Evolutionary conservation across 176 grass and related monocot genomes (phyloP).

Genomic region (Oryza glaberrima): DNA sequence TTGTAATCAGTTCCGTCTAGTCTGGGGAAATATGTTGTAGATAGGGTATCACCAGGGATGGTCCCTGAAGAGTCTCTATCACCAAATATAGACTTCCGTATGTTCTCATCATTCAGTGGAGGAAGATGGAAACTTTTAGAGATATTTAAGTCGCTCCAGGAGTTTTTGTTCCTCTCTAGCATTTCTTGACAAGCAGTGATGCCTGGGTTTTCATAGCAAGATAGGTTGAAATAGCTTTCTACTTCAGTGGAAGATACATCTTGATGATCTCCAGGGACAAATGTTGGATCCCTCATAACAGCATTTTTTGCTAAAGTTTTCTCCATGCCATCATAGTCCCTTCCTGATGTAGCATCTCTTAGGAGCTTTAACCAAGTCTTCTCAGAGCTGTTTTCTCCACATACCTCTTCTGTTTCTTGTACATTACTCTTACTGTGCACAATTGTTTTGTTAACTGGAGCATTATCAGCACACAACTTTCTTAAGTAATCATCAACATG

Average conservation of each 20-base stretch:
- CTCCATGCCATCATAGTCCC: conserved; percentile 36
- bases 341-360: conserved; percentile 57
- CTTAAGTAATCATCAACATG: conserved; percentile 76
- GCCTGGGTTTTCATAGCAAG: conserved; percentile 61
- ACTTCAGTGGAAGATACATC: conserved; percentile 30
- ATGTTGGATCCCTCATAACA: conserved; percentile 27
- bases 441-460: conserved; percentile 31
- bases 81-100: conserved; percentile 72
- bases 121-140: conserved; percentile 78
- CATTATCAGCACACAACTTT: conserved; percentile 34
- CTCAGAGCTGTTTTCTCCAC: conserved; percentile 29
- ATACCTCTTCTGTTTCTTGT: conserved; percentile 34
- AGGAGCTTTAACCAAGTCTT: conserved; percentile 83
- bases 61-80: conserved; percentile 45
- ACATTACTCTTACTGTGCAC: conserved; percentile 17
- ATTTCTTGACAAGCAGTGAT: conserved; percentile 67
- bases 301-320: conserved; percentile 39
- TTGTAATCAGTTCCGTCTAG: conserved; percentile 81
- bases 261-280: not conserved
- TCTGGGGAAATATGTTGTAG: conserved; percentile 29
- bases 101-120: conserved; percentile 76
- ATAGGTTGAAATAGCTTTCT: conserved; percentile 44
- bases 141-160: conserved; percentile 82
- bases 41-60: conserved; percentile 27
- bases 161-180: conserved; percentile 51